Percentiles rank a stretch among this genome's conserved stretches.
phyloP scores from a whole-genome alignment of 2,329 filamentous ascomycete species.

The Fonsecaea pedrosoi region DNA sequence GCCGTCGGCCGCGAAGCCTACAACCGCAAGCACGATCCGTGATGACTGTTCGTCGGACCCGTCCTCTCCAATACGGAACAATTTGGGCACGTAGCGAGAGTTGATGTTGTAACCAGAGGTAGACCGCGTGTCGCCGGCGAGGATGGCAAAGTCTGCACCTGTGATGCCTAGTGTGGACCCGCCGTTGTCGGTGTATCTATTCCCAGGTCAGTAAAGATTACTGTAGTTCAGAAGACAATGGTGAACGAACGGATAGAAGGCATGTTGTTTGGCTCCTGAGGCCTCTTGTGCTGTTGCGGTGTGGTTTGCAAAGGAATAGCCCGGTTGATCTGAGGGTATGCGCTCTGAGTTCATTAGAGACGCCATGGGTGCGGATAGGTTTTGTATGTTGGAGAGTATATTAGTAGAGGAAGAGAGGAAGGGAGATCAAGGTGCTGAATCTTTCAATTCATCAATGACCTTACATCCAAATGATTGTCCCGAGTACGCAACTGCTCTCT shows the following conservation, averaged over 20 bases:
- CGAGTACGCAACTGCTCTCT: slow-evolving; percentile 21
- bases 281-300: slow-evolving; percentile 54
- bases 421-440: slow-evolving; percentile 7
- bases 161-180: slow-evolving; percentile 95
- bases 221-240: neutral
- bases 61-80: slow-evolving; percentile 95
- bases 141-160: slow-evolving; percentile 91
- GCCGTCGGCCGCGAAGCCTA: slow-evolving; percentile 94
- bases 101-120: slow-evolving; percentile 99
- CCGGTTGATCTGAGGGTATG: slow-evolving; percentile 59
- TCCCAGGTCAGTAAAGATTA: slow-evolving; percentile 10
- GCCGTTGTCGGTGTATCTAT: slow-evolving; percentile 90
- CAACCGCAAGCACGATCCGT: slow-evolving; percentile 87
- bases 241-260: slow-evolving; percentile 83
- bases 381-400: slow-evolving; percentile 7
- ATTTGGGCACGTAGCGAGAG: slow-evolving; percentile 91
- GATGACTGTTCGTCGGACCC: slow-evolving; percentile 69
- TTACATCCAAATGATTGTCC: neutral
- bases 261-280: slow-evolving; percentile 69
- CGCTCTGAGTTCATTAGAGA: slow-evolving; percentile 59
- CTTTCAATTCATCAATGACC: slow-evolving; percentile 7
- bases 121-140: slow-evolving; percentile 95
- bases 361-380: slow-evolving; percentile 54
- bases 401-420: slow-evolving; percentile 18
- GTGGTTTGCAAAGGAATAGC: slow-evolving; percentile 65